phyloP scores from a whole-genome alignment of 202 grass and related monocot species.

The Zoysia matrella region DNA sequence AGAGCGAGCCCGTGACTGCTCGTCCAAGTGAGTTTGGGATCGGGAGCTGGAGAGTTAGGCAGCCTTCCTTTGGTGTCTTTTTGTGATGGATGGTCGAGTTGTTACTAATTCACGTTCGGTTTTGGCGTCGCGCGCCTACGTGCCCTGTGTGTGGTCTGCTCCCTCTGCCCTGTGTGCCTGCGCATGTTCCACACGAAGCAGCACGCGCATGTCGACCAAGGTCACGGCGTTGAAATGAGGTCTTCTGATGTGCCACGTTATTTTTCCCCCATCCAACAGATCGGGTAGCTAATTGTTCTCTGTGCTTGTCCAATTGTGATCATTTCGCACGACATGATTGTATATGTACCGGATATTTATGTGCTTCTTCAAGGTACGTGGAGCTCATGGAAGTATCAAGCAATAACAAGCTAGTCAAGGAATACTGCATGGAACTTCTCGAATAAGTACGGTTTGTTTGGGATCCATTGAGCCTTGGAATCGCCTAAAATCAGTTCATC shows the following conservation, averaged over 20 bases:
- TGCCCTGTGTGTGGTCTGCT: background rate
- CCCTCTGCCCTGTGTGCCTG: too few relatives aligned
- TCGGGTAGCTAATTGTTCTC: background rate
- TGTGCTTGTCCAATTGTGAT: background rate
- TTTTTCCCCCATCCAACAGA: background rate
- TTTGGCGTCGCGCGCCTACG: background rate
- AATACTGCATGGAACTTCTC: background rate
- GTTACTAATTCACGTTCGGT: background rate
- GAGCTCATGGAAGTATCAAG: background rate
- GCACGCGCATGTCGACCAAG: background rate
- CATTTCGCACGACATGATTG: background rate
- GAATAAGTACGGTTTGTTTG: background rate
- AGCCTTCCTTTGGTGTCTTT: conserved; percentile 53
- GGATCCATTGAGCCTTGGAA: background rate
- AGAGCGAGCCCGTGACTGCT: background rate
- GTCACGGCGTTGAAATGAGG: background rate
- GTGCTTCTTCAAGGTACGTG: background rate
- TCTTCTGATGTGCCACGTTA: background rate
- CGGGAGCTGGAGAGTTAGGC: conserved; percentile 53
- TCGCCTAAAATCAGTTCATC: conserved; percentile 39
- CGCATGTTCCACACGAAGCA: conserved; percentile 13
- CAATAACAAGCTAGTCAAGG: background rate
- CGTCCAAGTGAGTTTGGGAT: conserved; percentile 6
- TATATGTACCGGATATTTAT: background rate
- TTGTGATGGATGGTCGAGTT: conserved; percentile 27